Evolutionary conservation across 768 basidiomycete species (phyloP).

Genomic region (Clitopilus hobsonii): DNA sequence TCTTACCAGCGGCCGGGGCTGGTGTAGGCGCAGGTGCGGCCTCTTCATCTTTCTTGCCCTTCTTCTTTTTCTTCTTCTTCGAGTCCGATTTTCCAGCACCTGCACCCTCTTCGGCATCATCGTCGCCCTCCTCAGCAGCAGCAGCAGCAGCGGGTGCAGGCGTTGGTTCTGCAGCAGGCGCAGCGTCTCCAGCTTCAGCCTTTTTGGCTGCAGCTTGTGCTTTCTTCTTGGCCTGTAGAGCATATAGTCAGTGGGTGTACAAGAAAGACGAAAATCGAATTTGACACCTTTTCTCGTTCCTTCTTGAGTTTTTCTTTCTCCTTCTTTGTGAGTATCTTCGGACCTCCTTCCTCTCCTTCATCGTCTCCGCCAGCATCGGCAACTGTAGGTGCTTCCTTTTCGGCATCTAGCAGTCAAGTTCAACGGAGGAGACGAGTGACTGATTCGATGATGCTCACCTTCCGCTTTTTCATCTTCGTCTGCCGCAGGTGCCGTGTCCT

Average conservation of each 20-base stretch:
- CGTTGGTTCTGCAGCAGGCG: too few relatives aligned
- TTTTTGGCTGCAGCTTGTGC: constrained; percentile 90
- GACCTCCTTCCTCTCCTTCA: constrained; percentile 53
- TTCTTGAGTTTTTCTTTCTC: constrained; percentile 98
- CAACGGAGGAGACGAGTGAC: constrained; percentile 4
- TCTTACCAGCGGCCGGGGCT: constrained; percentile 46
- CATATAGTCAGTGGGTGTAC: too few relatives aligned
- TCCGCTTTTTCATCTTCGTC: constrained; percentile 9
- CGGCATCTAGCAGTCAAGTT: constrained; percentile 10
- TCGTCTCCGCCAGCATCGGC: constrained; percentile 37
- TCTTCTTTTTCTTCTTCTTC: constrained; percentile 91
- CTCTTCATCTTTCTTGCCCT: constrained; percentile 58
- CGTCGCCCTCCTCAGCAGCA: constrained; percentile 41
- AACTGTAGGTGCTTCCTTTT: constrained; percentile 19
- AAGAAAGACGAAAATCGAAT: too few relatives aligned
- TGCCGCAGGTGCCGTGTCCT: background rate
- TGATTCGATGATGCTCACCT: background rate
- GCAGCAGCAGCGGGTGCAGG: constrained; percentile 22
- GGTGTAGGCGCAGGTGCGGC: constrained; percentile 36
- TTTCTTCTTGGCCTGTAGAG: constrained; percentile 91
- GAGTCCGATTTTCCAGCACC: constrained; percentile 48
- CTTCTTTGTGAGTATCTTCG: constrained; percentile 82
- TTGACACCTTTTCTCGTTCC: constrained; percentile 96
- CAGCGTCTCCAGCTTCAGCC: constrained; percentile 26
- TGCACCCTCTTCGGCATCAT: constrained; percentile 62